Evolutionary conservation across 1,284 basidiomycete species (phyloP).

Genomic region (Termitomyces sp.): DNA sequence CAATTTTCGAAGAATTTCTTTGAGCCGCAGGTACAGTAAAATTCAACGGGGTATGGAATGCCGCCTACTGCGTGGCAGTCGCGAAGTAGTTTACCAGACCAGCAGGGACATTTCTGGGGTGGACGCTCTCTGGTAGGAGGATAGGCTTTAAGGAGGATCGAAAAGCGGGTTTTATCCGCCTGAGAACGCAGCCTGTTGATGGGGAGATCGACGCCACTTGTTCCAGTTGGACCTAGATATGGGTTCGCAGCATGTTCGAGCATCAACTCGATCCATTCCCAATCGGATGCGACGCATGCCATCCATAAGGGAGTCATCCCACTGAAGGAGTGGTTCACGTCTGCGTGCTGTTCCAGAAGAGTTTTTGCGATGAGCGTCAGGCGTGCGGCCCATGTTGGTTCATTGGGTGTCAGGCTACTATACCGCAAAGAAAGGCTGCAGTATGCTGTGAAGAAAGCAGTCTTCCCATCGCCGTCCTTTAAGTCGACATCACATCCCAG

Average conservation of each 20-base stretch:
- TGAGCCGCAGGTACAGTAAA: background rate
- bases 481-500: background rate
- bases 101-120: background rate
- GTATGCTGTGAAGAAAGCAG: no score
- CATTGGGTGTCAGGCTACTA: no score
- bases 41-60: background rate
- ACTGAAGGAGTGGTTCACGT: background rate
- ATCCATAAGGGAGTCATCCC: no score
- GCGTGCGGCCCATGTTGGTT: background rate
- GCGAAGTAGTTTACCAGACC: background rate
- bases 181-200: no score
- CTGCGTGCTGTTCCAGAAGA: background rate
- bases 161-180: background rate
- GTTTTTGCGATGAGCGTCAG: background rate
- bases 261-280: no score
- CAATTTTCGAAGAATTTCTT: background rate
- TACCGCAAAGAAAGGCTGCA: no score
- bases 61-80: background rate
- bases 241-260: no score
- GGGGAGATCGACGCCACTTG: no score
- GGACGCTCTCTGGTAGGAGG: background rate
- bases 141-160: background rate
- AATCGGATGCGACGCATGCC: no score
- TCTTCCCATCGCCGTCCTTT: no score
- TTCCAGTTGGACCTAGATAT: no score